Base-by-base conservation (phyloP, 2,329 filamentous ascomycete genomes). In the Colletotrichum noveboracense region DNA sequence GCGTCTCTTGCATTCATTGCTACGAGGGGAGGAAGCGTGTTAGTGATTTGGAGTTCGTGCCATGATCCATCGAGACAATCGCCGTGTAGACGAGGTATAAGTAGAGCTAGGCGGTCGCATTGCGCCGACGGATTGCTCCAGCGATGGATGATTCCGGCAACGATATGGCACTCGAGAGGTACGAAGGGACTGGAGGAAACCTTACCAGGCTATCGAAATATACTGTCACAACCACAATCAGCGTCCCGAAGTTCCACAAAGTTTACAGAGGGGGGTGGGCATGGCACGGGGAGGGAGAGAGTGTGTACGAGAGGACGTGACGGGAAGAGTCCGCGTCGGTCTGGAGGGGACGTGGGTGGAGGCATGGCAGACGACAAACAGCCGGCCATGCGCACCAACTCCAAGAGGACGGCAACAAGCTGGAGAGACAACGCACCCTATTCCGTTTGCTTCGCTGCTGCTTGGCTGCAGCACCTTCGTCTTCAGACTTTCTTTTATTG, bases 1-100 rank as follows among this genome's bases (percentile, higher is more conserved):
- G 74, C 93, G 91, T n/a, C 93, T 88, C 80, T 94, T 94, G 83
- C 93, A 94, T 81, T 94, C 93, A 80, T 94, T 94, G 79, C 93
- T 94, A 72, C 56, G 58, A 67, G 36, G 67, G 24, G 38, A 32
- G 30, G 52, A 38, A 65, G 67, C 48, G 62, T 36, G 64, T 77
- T 71, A 78, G 76, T 66, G 24, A 70, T 13, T 13, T 13, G 6
- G 21, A 14, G 56, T 18, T 52, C 30, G 21, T 24, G 36, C 10
- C 21, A 43, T 52, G 16, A n/a, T 6, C 55, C 24, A 58, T 16
- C 16, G 26, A 16, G 55, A 5, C 7, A 66, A 9, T 30, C 21
- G 62, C 30, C 7, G 21, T 26, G 5, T 34, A 67, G 26, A n/a
- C 8, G 5, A 24, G 43, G 24, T 52, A 52, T 21, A 52, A 21